These are phyloP conservation scores for Trypanosoma mega DNA, from an alignment of 208 protist genomes.

Conservation along the genomic window DNA sequence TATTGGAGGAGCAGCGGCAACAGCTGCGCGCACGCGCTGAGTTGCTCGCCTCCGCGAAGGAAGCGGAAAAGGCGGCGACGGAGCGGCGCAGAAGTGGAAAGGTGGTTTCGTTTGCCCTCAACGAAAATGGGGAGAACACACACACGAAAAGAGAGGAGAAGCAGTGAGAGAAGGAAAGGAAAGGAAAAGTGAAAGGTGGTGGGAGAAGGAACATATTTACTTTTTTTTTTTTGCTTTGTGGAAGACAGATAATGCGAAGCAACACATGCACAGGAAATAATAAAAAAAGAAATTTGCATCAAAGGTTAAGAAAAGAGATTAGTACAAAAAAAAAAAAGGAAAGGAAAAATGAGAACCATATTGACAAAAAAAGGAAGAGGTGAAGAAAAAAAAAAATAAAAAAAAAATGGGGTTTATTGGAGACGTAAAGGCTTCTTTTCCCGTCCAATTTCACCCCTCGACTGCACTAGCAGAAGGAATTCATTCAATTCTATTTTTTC, in stretches of 20 bases:
- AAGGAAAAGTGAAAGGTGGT: background rate
- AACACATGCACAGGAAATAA: background rate
- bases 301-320: background rate
- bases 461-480: too few relatives aligned
- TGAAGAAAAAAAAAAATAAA: background rate
- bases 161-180: background rate
- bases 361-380: background rate
- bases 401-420: background rate
- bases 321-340: constrained; percentile 4
- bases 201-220: background rate
- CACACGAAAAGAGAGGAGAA: background rate
- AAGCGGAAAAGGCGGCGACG: constrained; percentile 12
- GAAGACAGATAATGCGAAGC: background rate
- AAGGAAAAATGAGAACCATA: background rate
- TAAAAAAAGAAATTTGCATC: background rate
- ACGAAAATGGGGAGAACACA: too few relatives aligned
- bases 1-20: constrained; percentile 82
- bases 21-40: constrained; percentile 63
- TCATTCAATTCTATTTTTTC: constrained; percentile 1
- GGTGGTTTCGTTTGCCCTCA: constrained; percentile 67
- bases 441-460: too few relatives aligned
- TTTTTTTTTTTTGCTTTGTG: background rate
- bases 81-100: constrained; percentile 30
- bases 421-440: background rate
- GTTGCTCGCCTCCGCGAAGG: constrained; percentile 29